Evolutionary conservation across 768 basidiomycete genomes (phyloP).

Genomic region (Tricholomella constricta): DNA sequence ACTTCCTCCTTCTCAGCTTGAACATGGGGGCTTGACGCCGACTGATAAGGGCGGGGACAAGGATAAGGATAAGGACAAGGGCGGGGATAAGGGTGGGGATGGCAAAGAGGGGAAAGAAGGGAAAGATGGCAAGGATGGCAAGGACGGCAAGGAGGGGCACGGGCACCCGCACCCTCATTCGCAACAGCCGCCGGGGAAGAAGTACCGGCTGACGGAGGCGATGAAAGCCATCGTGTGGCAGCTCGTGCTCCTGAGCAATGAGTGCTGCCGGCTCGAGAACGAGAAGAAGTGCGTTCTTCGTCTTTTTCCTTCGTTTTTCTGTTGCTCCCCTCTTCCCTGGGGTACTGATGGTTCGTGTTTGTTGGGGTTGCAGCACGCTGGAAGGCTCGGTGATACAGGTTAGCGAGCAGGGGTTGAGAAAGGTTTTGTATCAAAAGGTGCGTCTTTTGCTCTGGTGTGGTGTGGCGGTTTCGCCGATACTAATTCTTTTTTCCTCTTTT

Average conservation of each 20-base stretch:
- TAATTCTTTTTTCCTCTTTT: no score
- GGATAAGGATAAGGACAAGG: conserved; percentile 22
- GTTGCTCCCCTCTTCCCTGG: not conserved
- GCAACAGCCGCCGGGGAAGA: conserved; percentile 69
- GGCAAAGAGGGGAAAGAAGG: no score
- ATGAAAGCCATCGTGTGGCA: conserved; percentile 85
- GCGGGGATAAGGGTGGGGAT: conserved; percentile 24
- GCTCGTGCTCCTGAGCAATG: conserved; percentile 79
- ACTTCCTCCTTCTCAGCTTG: no score
- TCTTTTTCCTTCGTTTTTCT: not conserved
- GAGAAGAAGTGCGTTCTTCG: conserved; percentile 54
- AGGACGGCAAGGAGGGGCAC: conserved; percentile 34
- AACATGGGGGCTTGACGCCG: no score
- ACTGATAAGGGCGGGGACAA: conserved; percentile 5
- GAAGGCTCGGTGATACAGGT: conserved; percentile 73
- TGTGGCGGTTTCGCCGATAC: no score
- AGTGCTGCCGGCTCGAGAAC: conserved; percentile 70
- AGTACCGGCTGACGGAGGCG: conserved; percentile 75
- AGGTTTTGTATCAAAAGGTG: conserved; percentile 80
- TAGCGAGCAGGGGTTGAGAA: conserved; percentile 80
- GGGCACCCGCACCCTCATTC: no score
- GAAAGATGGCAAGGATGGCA: conserved; percentile 19
- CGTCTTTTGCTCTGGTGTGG: conserved; percentile 10
- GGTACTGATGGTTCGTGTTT: conserved; percentile 4
- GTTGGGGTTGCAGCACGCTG: conserved; percentile 37